phyloP scores from a whole-genome alignment of 78 protist genomes.

The Dictyostelium capitatum region DNA sequence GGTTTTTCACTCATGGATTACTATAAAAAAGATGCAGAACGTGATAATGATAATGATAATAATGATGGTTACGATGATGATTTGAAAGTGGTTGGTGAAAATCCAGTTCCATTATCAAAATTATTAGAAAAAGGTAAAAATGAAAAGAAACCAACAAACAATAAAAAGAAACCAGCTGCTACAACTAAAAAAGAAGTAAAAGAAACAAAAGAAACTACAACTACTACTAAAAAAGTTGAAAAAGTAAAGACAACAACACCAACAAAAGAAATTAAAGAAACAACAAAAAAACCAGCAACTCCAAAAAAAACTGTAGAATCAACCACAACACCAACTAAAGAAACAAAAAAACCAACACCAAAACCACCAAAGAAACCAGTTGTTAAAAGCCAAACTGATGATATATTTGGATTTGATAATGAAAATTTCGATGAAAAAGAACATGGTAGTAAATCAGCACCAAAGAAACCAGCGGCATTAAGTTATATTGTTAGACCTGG shows the following conservation, averaged over 20 bases:
- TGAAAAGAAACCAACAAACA: background rate
- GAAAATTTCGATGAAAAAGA: background rate
- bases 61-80: conserved; percentile 57
- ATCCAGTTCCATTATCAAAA: conserved; percentile 9
- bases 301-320: background rate
- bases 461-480: background rate
- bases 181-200: background rate
- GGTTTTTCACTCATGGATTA: conserved; percentile 18
- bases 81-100: background rate
- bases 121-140: background rate
- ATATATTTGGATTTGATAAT: background rate
- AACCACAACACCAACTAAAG: background rate
- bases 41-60: background rate
- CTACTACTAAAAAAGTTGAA: background rate
- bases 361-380: background rate
- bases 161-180: background rate
- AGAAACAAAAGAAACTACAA: background rate
- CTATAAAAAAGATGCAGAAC: background rate
- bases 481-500: conserved; percentile 13
- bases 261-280: background rate
- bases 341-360: background rate
- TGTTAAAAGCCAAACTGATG: background rate
- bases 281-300: conserved; percentile 4
- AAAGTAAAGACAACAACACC: background rate
- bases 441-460: background rate